Base-by-base conservation (phyloP, 495 filamentous ascomycete species). In the Amphirosellinia nigrospora region DNA sequence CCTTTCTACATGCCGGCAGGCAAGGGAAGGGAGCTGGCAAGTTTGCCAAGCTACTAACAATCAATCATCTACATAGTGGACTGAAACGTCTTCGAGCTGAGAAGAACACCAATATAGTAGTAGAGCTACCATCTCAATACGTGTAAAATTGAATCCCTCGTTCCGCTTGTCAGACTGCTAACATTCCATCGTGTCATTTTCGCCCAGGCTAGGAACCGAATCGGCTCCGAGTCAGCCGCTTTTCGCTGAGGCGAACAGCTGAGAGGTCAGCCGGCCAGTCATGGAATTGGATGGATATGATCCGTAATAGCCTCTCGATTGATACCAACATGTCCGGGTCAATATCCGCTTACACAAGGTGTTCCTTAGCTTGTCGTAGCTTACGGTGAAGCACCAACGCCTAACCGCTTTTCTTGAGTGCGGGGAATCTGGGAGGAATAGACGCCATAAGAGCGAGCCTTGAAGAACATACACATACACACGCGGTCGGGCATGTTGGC, bases 401-500 rank as follows among this genome's bases (percentile, higher is more conserved):
- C 38, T 45, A 45, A 30, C 60, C 60, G 23, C 39, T 32, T 45
- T 30, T 46, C 60, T 46, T 8, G 21, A 65, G 32, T 48, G 63
- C 63, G 63, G 63, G 63, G 63, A 21, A 53, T 65, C 15, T 26
- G 34, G 34, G 19, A 46, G 63, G 63, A 65, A 65, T 65, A 65
- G 63, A 48, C 63, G 63, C 45, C 32, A 30, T 65, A 65, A 38
- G 34, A 52, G 30, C 61, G 30, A 64, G 43, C 61, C 61, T 50
- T 50, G 38, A 28, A 16, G 30, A 36, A 36, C 16, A 58, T 15
- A 21, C 59, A 36, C 16, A 58, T 15, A 21, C 59, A 64, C 60
- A 70, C 74, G 74, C 74, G 67, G 68, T 73, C 50, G 69, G 69
- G 48, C 70, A 68, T 61, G 50, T 70, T 75, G 77, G 77, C 75